phyloP scores from a whole-genome alignment of 345 rosid genomes.

The Linum usitatissimum region DNA sequence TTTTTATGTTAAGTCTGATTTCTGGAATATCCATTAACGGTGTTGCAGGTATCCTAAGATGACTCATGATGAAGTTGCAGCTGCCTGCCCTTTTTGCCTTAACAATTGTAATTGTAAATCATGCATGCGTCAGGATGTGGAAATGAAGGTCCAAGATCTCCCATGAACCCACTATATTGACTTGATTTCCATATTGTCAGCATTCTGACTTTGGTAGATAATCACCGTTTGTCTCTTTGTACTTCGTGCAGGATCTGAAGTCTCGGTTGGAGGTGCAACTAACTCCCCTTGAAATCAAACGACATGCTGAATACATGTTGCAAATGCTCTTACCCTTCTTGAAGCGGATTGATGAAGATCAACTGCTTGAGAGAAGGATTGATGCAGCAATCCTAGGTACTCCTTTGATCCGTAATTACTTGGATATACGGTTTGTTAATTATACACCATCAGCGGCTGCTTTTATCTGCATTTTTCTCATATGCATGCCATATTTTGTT shows the following conservation, averaged over 20 bases:
- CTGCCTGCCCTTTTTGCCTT: slow-evolving; percentile 40
- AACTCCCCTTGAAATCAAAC: slow-evolving; percentile 14
- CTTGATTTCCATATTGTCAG: neutral
- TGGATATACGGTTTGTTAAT: neutral
- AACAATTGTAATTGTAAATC: slow-evolving; percentile 54
- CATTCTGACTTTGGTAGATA: neutral
- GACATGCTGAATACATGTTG: slow-evolving; percentile 26
- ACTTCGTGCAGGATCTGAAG: slow-evolving; percentile 15
- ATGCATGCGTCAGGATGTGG: slow-evolving; percentile 41
- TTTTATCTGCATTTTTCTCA: neutral
- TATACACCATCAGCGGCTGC: neutral
- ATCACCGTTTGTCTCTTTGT: neutral
- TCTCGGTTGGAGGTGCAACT: neutral
- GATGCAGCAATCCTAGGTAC: slow-evolving; percentile 44
- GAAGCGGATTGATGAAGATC: slow-evolving; percentile 35
- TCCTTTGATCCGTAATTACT: neutral
- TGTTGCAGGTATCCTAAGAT: slow-evolving; percentile 39
- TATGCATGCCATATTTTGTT: neutral
- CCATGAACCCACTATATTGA: neutral
- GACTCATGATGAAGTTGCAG: slow-evolving; percentile 31
- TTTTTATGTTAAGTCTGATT: neutral
- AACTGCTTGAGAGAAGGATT: slow-evolving; percentile 29
- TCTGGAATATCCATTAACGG: neutral
- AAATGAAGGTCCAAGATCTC: slow-evolving; percentile 15
- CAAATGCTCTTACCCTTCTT: slow-evolving; percentile 35